Evolutionary conservation across 2,329 filamentous ascomycete species (phyloP), one percentile per base, ranked within the genome.

Genomic region (Alternaria brassicicola): DNA sequence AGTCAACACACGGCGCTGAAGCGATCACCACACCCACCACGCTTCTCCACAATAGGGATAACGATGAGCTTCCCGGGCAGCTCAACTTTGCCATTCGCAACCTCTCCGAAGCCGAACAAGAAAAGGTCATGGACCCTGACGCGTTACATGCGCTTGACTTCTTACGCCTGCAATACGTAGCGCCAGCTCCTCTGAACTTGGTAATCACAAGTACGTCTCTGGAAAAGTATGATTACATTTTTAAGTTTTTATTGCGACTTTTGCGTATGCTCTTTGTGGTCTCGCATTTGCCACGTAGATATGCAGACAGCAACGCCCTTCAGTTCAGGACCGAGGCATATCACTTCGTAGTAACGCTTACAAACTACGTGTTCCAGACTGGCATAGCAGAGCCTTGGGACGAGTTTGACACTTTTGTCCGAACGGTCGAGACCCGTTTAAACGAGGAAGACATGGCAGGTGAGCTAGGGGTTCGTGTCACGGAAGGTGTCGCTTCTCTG

Each of bases 81-180:
- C 73, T 84, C 65, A 76, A 81, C 75, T 98, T 99, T 73, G 87
- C 91, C 0, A 89, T 99, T 23, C 89, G 95, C 35, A 69, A 73
- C 19, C 83, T 98, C 61, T 85, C 88, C 0, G 83, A 87, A 7
- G 88, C 89, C 45, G 93, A 97, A 66, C 91, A 97, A 46, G 86
- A 92, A 51, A 88, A 85, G 61, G 94, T 93, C 76, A 88, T 96
- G 83, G 86, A 98, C 68, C 88, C 92, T 0, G 85, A 91, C 71
- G 90, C 89, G 0, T 84, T 98, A 17, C 88, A 94, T 72, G 95
- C 95, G 0, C 82, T 98, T n/a, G 95, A 98, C 76, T 98, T 99
- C 70, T 82, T 99, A 15, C 87, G 92, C 2, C 80, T 99, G 7
- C 90, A 93, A 43, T 98, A 97, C 78, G 90, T 89, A 38, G 84